Conservation (phyloP, 371 early-diverging fungal species). For the Lichtheimia ramosa region DNA sequence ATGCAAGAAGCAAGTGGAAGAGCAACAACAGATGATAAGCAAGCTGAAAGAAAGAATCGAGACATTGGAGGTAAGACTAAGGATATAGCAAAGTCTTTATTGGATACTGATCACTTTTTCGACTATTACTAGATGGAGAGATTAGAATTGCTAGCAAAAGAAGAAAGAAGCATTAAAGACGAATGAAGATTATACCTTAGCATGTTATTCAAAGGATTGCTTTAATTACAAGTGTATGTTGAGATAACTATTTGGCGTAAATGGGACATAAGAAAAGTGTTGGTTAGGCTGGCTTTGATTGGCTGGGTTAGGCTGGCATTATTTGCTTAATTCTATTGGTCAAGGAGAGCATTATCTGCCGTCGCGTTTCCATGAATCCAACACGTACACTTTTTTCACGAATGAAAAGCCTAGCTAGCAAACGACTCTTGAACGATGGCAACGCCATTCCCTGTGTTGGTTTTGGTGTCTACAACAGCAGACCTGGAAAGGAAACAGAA, state of each 20-base stretch:
- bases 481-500: slow-evolving; percentile 37
- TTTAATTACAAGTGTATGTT: too few species aligned
- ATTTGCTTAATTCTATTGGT: too few species aligned
- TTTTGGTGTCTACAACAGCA: slow-evolving; percentile 41
- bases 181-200: too few species aligned
- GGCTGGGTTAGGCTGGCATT: too few species aligned
- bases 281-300: too few species aligned
- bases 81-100: neutral
- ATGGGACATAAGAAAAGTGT: too few species aligned
- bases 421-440: slow-evolving; percentile 26
- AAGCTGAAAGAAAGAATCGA: slow-evolving; percentile 23
- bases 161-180: too few species aligned
- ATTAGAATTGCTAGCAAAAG: neutral
- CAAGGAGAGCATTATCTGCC: too few species aligned
- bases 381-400: slow-evolving; percentile 1
- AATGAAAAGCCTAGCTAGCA: slow-evolving; percentile 9
- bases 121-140: neutral
- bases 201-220: too few species aligned
- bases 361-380: neutral
- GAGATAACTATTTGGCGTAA: too few species aligned
- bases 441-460: slow-evolving; percentile 33
- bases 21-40: slow-evolving; percentile 15
- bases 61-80: slow-evolving; percentile 29
- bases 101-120: neutral
- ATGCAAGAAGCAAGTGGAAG: slow-evolving; percentile 15